Evolutionary conservation across 2,329 filamentous ascomycete species (phyloP).

Genomic region (Trichoderma guizhouense): DNA sequence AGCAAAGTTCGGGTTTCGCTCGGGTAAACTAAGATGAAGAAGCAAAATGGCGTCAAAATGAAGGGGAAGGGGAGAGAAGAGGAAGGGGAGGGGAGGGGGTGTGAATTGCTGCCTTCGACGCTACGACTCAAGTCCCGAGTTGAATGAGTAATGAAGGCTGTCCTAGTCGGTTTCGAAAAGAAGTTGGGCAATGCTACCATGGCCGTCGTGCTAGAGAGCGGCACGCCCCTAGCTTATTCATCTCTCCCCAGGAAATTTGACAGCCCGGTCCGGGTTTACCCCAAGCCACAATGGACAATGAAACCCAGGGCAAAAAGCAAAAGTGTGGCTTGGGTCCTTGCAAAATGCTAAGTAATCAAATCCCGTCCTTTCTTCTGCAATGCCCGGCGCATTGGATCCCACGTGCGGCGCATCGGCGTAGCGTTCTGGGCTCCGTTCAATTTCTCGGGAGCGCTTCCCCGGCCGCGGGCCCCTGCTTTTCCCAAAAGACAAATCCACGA

Average conservation of each 20-base stretch:
- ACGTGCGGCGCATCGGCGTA: background rate
- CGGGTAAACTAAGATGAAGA: slow-evolving; percentile 5
- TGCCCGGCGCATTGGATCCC: background rate
- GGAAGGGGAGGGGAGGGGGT: background rate
- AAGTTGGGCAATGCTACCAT: background rate
- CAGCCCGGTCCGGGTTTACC: background rate
- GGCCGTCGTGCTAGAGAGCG: background rate
- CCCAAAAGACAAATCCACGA: background rate
- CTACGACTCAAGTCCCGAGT: background rate
- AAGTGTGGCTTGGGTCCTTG: background rate
- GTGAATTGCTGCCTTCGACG: background rate
- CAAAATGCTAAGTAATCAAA: background rate
- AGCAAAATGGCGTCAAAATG: slow-evolving; percentile 12
- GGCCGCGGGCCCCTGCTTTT: background rate
- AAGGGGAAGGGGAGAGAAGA: background rate
- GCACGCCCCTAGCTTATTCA: slow-evolving; percentile 7
- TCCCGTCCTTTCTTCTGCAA: background rate
- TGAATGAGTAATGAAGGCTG: background rate
- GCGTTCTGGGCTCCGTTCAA: background rate
- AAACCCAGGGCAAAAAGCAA: background rate
- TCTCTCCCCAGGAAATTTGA: background rate
- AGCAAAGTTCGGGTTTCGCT: background rate
- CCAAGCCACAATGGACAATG: slow-evolving; percentile 4
- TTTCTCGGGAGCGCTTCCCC: slow-evolving; percentile 13
- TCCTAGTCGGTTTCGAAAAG: background rate